phyloP scores from a whole-genome alignment of 208 protist genomes.

The Phytomonas sp. region DNA sequence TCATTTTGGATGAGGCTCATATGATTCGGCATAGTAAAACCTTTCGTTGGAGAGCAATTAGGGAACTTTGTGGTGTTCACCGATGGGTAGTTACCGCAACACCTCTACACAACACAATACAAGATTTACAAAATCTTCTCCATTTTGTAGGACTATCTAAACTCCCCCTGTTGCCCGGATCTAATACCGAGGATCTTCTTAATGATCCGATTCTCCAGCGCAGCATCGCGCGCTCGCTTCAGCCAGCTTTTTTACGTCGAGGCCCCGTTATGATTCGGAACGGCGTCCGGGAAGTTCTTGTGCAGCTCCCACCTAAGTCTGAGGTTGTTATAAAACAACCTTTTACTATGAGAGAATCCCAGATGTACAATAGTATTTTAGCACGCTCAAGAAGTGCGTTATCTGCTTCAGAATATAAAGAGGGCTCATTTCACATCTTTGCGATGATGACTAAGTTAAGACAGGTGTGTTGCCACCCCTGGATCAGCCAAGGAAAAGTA shows the following conservation, averaged over 20 bases:
- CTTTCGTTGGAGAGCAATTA: slow-evolving; percentile 70
- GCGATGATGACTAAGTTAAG: slow-evolving; percentile 91
- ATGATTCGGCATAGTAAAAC: slow-evolving; percentile 87
- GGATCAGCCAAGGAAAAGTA: slow-evolving; percentile 63
- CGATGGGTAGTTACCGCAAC: slow-evolving; percentile 92
- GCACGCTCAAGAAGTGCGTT: slow-evolving; percentile 65
- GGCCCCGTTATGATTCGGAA: slow-evolving; percentile 86
- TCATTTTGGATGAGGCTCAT: slow-evolving; percentile 94
- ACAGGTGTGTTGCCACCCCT: slow-evolving; percentile 89
- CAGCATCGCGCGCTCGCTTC: slow-evolving; percentile 77
- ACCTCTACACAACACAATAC: slow-evolving; percentile 90
- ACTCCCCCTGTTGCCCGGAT: slow-evolving; percentile 66
- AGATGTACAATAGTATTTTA: slow-evolving; percentile 84
- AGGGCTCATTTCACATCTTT: slow-evolving; percentile 85
- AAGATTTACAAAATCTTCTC: slow-evolving; percentile 89
- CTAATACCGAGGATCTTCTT: slow-evolving; percentile 63
- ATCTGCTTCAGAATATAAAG: slow-evolving; percentile 37
- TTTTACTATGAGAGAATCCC: slow-evolving; percentile 65
- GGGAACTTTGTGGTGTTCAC: slow-evolving; percentile 71
- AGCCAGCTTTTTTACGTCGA: slow-evolving; percentile 77
- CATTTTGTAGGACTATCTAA: slow-evolving; percentile 72
- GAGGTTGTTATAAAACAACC: slow-evolving; percentile 55
- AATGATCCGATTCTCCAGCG: slow-evolving; percentile 70
- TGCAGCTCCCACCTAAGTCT: slow-evolving; percentile 70
- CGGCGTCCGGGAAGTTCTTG: slow-evolving; percentile 65